Evolutionary conservation across 805 yeast genomes (phyloP), one percentile per base, ranked within the genome.

Genomic region (Nakazawaea ernobii): DNA sequence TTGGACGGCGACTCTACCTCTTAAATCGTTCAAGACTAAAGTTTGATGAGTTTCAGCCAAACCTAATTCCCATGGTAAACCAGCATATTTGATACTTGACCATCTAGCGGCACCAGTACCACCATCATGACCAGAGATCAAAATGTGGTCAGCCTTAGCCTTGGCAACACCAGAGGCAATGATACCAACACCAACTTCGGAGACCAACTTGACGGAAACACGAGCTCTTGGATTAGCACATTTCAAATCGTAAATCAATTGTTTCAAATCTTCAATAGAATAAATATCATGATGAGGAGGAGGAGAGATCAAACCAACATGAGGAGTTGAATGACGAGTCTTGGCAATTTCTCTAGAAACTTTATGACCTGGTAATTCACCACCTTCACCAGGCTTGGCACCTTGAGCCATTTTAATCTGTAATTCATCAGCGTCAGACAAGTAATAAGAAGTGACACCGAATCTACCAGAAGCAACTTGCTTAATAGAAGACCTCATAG

Each of bases 321-420:
- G 95, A 30, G 95, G 88, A 30, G 98, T 92, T 0, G 97, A 90
- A 68, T 91, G 97, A 70, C 99, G 82, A 8, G 97, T 91, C 68
- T 86, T 88, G 42, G 96, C 99, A 70, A 92, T 92, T 42, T 79
- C 79, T 50, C 75, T 80, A 27, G 92, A 79, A 42, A 92, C 99
- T 69, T 92, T 92, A 71, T 86, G 86, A 50, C 96, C 96, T 33
- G 97, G 97, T 56, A 90, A 75, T 69, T 94, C 98, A 76, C 99
- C 99, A 76, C 99, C 99, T 74, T 94, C 98, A 73, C 98, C 99
- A 9, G 98, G 98, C 70, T 92, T 92, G 47, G 99, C 99, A 71
- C 99, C 98, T 71, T 92, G 99, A 8, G 98, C 98, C 91, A 92
- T 90, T 72, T 92, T 92, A 67, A 92, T 94, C 70, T 92, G 99